Conservation (phyloP, 2,329 filamentous ascomycete species). For the Aureobasidium sp. region DNA sequence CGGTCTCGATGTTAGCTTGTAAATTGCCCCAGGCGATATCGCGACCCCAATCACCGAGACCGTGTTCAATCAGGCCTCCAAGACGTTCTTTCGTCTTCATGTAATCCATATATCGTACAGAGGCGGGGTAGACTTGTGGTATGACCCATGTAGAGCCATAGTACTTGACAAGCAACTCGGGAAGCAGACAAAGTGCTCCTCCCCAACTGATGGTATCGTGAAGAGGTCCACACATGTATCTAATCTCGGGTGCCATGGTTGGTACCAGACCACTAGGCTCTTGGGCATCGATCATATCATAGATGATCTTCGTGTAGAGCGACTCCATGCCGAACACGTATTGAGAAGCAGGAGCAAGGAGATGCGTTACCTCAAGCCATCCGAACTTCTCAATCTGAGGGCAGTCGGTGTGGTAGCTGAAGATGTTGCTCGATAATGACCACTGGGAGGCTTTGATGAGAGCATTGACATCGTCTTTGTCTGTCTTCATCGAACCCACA, state of each 20-base stretch:
- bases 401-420: constrained; percentile 55
- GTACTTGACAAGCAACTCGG: constrained; percentile 44
- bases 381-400: constrained; percentile 53
- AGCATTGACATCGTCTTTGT: constrained; percentile 47
- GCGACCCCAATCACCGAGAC: constrained; percentile 49
- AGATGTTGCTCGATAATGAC: constrained; percentile 49
- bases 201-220: constrained; percentile 55
- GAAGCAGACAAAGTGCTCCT: constrained; percentile 42
- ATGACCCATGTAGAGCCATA: constrained; percentile 45
- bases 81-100: constrained; percentile 44
- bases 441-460: constrained; percentile 51
- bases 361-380: constrained; percentile 54
- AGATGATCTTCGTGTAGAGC: constrained; percentile 52
- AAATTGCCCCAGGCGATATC: constrained; percentile 50
- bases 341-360: constrained; percentile 51
- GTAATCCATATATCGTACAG: constrained; percentile 48
- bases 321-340: constrained; percentile 54
- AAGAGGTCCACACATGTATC: constrained; percentile 56
- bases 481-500: constrained; percentile 43
- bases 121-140: constrained; percentile 41
- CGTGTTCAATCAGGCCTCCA: constrained; percentile 48
- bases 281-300: constrained; percentile 53
- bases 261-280: constrained; percentile 51
- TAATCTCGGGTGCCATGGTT: constrained; percentile 53
- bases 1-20: constrained; percentile 52